Evolutionary conservation across 2,329 filamentous ascomycete genomes (phyloP).

Genomic region (Venturia pyrina): DNA sequence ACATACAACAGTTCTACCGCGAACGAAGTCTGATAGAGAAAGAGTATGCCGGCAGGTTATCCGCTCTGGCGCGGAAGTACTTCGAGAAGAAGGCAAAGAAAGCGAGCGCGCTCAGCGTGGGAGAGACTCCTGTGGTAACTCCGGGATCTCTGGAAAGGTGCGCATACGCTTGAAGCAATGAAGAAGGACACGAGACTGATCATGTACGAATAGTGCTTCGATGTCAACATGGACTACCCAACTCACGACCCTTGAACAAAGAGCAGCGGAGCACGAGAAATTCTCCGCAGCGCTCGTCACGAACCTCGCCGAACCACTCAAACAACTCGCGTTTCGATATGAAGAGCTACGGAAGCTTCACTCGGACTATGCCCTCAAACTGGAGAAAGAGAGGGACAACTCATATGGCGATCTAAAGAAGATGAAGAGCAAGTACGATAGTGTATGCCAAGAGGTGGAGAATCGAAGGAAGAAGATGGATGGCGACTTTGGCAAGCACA

Average conservation of each 20-base stretch:
- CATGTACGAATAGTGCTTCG: conserved; percentile 54
- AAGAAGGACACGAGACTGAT: neutral
- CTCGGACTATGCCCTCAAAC: conserved; percentile 74
- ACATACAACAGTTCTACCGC: conserved; percentile 94
- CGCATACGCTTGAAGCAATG: conserved; percentile 8
- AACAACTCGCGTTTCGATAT: conserved; percentile 61
- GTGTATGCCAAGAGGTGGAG: conserved; percentile 88
- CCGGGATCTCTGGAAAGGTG: conserved; percentile 89
- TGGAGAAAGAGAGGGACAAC: conserved; percentile 79
- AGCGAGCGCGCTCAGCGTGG: conserved; percentile 77
- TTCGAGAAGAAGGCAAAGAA: conserved; percentile 95
- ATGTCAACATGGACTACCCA: conserved; percentile 96
- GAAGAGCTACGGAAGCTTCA: conserved; percentile 92
- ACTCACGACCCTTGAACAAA: conserved; percentile 76
- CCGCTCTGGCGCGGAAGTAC: conserved; percentile 84
- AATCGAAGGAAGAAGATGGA: conserved; percentile 90
- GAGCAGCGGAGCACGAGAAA: conserved; percentile 80
- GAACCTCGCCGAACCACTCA: conserved; percentile 79
- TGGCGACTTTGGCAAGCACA: conserved; percentile 75
- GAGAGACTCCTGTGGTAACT: conserved; percentile 85
- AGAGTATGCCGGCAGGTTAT: conserved; percentile 87
- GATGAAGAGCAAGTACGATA: conserved; percentile 86
- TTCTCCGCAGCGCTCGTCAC: conserved; percentile 69
- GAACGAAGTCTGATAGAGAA: conserved; percentile 92
- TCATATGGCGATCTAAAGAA: conserved; percentile 82